Conservation (phyloP, 352 stramenopile genomes). For the Phytophthora ramorum region DNA sequence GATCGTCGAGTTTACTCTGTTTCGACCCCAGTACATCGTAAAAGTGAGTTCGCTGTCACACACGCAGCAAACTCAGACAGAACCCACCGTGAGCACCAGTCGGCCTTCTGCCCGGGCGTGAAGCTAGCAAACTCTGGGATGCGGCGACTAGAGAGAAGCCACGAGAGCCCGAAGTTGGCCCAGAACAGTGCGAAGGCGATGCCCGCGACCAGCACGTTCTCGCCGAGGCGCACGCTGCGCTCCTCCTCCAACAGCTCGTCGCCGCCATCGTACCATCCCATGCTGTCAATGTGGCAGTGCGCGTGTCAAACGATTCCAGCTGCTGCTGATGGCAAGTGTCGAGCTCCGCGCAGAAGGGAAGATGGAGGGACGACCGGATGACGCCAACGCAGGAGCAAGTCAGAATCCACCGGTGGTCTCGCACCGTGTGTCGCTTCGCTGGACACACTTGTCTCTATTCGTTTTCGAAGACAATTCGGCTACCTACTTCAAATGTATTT, state of each 20-base stretch:
- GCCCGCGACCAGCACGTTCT: conserved; percentile 68
- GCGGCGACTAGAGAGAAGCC: conserved; percentile 58
- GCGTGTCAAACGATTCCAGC: conserved; percentile 7
- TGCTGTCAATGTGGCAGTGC: conserved; percentile 11
- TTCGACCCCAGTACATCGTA: not conserved
- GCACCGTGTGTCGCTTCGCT: conserved; percentile 16
- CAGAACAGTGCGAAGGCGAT: conserved; percentile 78
- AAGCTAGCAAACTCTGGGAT: conserved; percentile 72
- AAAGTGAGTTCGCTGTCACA: not conserved
- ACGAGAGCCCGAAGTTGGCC: conserved; percentile 67
- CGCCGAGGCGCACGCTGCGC: conserved; percentile 55
- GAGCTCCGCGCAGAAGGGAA: conserved; percentile 22
- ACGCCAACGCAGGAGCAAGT: conserved; percentile 21
- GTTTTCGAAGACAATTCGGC: no score
- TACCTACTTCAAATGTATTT: no score
- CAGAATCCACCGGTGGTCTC: conserved; percentile 25
- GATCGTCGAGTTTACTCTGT: conserved; percentile 83
- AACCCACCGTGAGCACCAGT: conserved; percentile 83
- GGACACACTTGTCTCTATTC: conserved; percentile 14
- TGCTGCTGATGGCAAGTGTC: conserved; percentile 8
- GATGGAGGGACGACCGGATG: conserved; percentile 21
- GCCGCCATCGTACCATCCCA: conserved; percentile 44
- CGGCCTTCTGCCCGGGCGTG: conserved; percentile 70
- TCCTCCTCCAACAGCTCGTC: conserved; percentile 66
- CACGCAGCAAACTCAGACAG: not conserved